phyloP scores from a whole-genome alignment of 768 basidiomycete species.

The Lactarius hengduanensis region DNA sequence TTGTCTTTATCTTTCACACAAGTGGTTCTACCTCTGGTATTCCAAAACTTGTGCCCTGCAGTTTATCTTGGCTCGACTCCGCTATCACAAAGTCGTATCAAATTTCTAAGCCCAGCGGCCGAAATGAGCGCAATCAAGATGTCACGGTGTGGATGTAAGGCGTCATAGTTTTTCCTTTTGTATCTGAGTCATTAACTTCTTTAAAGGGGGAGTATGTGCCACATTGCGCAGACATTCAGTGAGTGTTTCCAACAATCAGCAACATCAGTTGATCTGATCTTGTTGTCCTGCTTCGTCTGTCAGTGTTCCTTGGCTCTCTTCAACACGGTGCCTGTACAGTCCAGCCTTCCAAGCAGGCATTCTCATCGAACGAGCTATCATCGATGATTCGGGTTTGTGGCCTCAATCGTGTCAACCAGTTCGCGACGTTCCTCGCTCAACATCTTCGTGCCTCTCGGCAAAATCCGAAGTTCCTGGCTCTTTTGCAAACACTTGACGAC shows the following conservation, averaged over 20 bases:
- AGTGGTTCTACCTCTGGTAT: conserved; percentile 83
- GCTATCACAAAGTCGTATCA: conserved; percentile 59
- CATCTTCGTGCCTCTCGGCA: conserved; percentile 61
- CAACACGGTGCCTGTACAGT: conserved; percentile 73
- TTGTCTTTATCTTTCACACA: conserved; percentile 73
- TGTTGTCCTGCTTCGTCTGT: conserved; percentile 29
- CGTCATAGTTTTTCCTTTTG: conserved; percentile 26
- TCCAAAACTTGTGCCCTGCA: conserved; percentile 76
- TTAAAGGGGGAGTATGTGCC: conserved; percentile 78
- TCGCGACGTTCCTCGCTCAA: conserved; percentile 62
- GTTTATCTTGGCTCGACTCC: conserved; percentile 61
- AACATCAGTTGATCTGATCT: conserved; percentile 28
- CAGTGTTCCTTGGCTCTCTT: conserved; percentile 69
- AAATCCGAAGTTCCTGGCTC: conserved; percentile 58
- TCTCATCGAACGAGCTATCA: conserved; percentile 64
- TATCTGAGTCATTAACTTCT: conserved; percentile 38
- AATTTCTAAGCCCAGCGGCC: conserved; percentile 43
- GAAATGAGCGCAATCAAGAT: conserved; percentile 54
- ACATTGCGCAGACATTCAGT: conserved; percentile 78
- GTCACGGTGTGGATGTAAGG: conserved; percentile 73
- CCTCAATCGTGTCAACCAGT: conserved; percentile 75
- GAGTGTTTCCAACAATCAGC: conserved; percentile 36
- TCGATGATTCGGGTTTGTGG: conserved; percentile 68
- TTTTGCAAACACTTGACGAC: conserved; percentile 58
- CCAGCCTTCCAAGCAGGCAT: conserved; percentile 64